Evolutionary conservation across 495 filamentous ascomycete species (phyloP), one percentile per base, ranked within the genome.

Genomic region (Penicillium psychrofluorescens): DNA sequence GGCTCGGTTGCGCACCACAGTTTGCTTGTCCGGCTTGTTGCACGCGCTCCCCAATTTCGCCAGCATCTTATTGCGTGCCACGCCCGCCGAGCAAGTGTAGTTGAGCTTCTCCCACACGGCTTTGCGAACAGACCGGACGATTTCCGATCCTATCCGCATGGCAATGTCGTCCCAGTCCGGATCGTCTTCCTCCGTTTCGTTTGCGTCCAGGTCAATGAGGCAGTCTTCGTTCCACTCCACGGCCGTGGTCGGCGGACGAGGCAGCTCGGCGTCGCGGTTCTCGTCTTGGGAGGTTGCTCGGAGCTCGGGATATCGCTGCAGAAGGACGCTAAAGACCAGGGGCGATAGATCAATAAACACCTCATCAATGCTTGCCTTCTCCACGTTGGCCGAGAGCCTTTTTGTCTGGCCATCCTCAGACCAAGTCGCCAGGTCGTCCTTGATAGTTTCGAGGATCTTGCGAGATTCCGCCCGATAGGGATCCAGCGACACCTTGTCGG

Each of bases 121-220:
- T 8, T 64, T 67, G 16, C 92, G 76, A 22, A 96, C 72, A 36
- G 77, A 69, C n/a, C 86, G 77, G 31, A 95, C 83, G 52, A 97
- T 91, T 58, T 95, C 88, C 8, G 88, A 86, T 0, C 85, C 90
- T 45, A 95, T 76, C 15, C 85, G 67, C 57, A 95, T 86, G 11
- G 80, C 86, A 54, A 97, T 75, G 68, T 97, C 91, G 67, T 98
- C 92, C 94, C 94, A 98, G 63, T 95, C 90, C 5, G 87, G 88
- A 58, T 90, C 82, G 54, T 86, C 83, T 36, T 85, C 76, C 55
- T 91, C 88, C 5, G 75, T 78, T 51, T 91, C 81, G 10, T 75
- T 73, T 33, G 76, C 63, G 53, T 89, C 81, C 42, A 91, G 62
- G 49, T 90, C 88, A 14, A 95, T 73, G 34, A 96, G 64, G 11